These are phyloP conservation scores for Zygosaccharomyces lentus DNA, from an alignment of 805 yeast genomes.

Conservation along the genomic window DNA sequence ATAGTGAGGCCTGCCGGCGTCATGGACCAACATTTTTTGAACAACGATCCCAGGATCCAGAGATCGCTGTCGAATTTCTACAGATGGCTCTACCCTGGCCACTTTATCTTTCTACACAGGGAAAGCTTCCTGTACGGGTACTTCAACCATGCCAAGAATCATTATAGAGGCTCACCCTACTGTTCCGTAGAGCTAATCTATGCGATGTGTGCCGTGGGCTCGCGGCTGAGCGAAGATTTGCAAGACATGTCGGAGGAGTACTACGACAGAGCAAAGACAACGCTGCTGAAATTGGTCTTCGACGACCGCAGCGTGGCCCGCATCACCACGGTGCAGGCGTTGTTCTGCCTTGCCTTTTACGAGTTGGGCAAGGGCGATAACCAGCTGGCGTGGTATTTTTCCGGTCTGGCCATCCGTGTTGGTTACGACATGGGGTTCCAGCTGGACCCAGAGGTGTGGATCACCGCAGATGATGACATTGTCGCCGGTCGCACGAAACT, in stretches of 20 bases:
- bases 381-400: conserved; percentile 58
- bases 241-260: conserved; percentile 41
- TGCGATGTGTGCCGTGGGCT: conserved; percentile 57
- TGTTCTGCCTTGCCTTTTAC: conserved; percentile 54
- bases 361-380: conserved; percentile 58
- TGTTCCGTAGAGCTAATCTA: conserved; percentile 52
- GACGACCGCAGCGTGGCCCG: conserved; percentile 38
- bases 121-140: conserved; percentile 60
- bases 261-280: conserved; percentile 45
- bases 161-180: conserved; percentile 41
- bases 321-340: conserved; percentile 55
- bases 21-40: conserved; percentile 21
- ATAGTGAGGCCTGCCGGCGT: conserved; percentile 24
- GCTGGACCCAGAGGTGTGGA: conserved; percentile 58
- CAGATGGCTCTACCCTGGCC: conserved; percentile 63
- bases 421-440: conserved; percentile 65
- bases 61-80: conserved; percentile 41
- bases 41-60: conserved; percentile 30
- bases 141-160: conserved; percentile 48
- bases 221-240: conserved; percentile 44
- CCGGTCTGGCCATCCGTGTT: conserved; percentile 59
- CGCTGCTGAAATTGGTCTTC: conserved; percentile 38
- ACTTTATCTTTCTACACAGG: conserved; percentile 57
- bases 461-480: conserved; percentile 36
- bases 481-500: conserved; percentile 34